These are phyloP conservation scores for Colletotrichum tofieldiae DNA, from an alignment of 2,329 filamentous ascomycete species.

Conservation along the genomic window DNA sequence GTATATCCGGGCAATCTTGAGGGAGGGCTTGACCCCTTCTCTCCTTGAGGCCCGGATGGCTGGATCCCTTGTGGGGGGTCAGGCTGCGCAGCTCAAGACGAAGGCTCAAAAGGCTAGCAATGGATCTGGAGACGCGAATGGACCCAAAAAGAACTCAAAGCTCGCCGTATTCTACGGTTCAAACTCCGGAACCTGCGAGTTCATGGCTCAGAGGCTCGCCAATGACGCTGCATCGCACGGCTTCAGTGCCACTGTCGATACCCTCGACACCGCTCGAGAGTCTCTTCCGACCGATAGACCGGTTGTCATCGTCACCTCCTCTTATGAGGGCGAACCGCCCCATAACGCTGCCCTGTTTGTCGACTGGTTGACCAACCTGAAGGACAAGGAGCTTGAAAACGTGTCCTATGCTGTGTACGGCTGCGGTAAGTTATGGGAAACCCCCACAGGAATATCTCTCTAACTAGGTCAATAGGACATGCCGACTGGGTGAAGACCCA, in stretches of 20 bases:
- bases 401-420: constrained; percentile 78
- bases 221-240: constrained; percentile 69
- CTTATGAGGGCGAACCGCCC: constrained; percentile 79
- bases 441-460: fast-evolving
- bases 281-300: constrained; percentile 71
- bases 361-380: constrained; percentile 70
- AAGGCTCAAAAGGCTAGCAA: constrained; percentile 4
- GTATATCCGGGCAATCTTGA: constrained; percentile 69
- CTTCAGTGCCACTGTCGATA: constrained; percentile 66
- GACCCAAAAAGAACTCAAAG: constrained; percentile 47
- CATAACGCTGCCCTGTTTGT: constrained; percentile 79
- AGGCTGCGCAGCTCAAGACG: not conserved
- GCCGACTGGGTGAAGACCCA: constrained; percentile 75
- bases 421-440: constrained; percentile 59
- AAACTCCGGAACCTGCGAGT: constrained; percentile 80
- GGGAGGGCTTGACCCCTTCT: constrained; percentile 57
- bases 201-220: constrained; percentile 73
- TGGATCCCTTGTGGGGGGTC: constrained; percentile 47
- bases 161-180: constrained; percentile 78
- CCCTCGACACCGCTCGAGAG: constrained; percentile 71
- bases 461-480: constrained; percentile 43
- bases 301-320: constrained; percentile 75
- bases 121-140: not conserved
- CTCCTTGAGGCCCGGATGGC: constrained; percentile 63
- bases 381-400: constrained; percentile 64